Evolutionary conservation across 306 rosid genomes (phyloP), one percentile per base, ranked within the genome.

Genomic region (Trifolium dubium): DNA sequence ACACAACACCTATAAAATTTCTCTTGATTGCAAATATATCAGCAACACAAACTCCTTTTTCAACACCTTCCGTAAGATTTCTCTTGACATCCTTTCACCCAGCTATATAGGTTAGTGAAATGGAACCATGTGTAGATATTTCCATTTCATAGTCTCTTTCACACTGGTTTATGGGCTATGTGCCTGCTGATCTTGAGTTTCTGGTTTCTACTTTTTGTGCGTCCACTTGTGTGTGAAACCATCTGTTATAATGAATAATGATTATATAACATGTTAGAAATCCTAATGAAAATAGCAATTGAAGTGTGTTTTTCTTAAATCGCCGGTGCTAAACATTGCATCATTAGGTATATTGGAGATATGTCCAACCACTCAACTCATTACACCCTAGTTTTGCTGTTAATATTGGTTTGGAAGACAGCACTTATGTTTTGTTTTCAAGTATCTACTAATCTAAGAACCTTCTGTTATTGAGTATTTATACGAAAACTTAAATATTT

Each of bases 321-420:
- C 59, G 69, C 62, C 53, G 71, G 35, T 77, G 75, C 41, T 19
- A 73, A 64, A 43, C 19, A 13, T 35, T 49, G 28, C 29, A 39
- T 14, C 56, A 29, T 47, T 74, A 44, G 30, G 39, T 39, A 65
- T 51, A 58, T 40, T 51, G 61, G 17, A 30, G 13, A 59, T 50
- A 19, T 37, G 40, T 39, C 58, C 68, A 17, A 72, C 62, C 51
- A 54, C 60, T 77, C 58, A 67, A 18, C 51, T 29, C 80, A 50
- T 44, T 69, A 39, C 68, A 37, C 58, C 62, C 80, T 67, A 46
- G 47, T 54, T 49, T 54, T 64, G 47, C 46, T 7, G 54, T 69
- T 77, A 35, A 23, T 60, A 63, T 56, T 68, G 68, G 46, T 64
- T 23, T 77, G 30, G 50, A 74, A 78, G 50, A 67, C 58, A 37